Percentiles rank a stretch among this genome's conserved stretches.
phyloP scores from a whole-genome alignment of 805 yeast species.

The Wickerhamomyces alni region DNA sequence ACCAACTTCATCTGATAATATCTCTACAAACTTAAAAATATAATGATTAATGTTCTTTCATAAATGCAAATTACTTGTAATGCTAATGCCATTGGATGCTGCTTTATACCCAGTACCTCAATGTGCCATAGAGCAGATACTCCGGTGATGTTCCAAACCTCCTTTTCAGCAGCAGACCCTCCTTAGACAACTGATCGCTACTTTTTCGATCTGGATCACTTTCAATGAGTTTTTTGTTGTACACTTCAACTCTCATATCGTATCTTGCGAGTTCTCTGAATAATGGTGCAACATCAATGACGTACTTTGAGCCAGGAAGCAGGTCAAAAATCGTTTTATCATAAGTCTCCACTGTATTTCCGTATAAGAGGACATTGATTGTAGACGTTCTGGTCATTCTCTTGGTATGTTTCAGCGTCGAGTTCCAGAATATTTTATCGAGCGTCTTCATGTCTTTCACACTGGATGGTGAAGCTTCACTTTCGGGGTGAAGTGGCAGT shows the following conservation, averaged over 20 bases:
- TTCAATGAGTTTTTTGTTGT: conserved; percentile 2
- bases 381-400: conserved; percentile 12
- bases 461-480: background rate
- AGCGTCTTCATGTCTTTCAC: conserved; percentile 1
- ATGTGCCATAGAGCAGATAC: conserved; percentile 3
- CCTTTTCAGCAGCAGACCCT: background rate
- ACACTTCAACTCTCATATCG: conserved; percentile 5
- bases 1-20: conserved; percentile 27
- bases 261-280: conserved; percentile 18
- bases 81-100: too few relatives aligned
- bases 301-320: conserved; percentile 6
- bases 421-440: conserved; percentile 10
- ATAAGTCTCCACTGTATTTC: conserved; percentile 5
- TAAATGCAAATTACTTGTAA: too few relatives aligned
- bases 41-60: background rate
- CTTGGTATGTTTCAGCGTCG: conserved; percentile 9
- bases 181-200: background rate
- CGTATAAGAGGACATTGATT: conserved; percentile 3
- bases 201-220: conserved; percentile 1
- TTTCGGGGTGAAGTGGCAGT: conserved; percentile 6
- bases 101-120: conserved; percentile 1
- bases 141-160: conserved; percentile 1
- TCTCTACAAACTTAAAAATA: background rate
- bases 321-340: conserved; percentile 12
- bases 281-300: conserved; percentile 19